Evolutionary conservation across 2,329 filamentous ascomycete species (phyloP).

Genomic region (Tolypocladium tundrense): DNA sequence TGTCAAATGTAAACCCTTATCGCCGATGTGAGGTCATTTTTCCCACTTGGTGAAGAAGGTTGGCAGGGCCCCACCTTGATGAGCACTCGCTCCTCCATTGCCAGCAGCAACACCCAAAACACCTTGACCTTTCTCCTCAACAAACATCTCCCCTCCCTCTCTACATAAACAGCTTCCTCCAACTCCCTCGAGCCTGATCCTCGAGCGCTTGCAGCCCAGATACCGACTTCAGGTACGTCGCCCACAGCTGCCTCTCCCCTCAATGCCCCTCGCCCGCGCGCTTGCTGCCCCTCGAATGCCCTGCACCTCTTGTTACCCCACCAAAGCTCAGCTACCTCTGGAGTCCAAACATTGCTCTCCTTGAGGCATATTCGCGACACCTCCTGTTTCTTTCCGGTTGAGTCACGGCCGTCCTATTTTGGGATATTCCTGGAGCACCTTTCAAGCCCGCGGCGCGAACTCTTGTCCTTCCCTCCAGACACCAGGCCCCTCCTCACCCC

Average conservation of each 20-base stretch:
- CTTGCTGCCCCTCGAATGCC: neutral
- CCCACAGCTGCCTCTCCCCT: neutral
- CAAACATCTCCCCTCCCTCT: neutral
- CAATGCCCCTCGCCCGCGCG: neutral
- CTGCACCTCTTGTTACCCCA: neutral
- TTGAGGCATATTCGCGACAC: slow-evolving; percentile 2
- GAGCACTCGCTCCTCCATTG: neutral
- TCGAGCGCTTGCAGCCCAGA: neutral
- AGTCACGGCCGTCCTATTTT: neutral
- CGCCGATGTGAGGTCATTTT: slow-evolving; percentile 11
- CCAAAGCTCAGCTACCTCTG: slow-evolving; percentile 7
- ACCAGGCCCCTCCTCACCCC: slow-evolving; percentile 3
- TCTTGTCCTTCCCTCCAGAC: neutral
- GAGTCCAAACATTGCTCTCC: neutral
- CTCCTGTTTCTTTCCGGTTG: neutral
- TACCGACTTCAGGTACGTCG: neutral
- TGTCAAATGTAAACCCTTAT: slow-evolving; percentile 3
- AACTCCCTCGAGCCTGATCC: neutral
- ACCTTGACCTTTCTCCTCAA: neutral
- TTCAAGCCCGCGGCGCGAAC: neutral
- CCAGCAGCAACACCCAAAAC: neutral
- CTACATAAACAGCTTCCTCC: neutral
- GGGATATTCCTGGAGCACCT: neutral
- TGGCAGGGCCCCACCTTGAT: neutral
- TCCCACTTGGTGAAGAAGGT: slow-evolving; percentile 2